Percentiles rank a stretch among this genome's conserved stretches.
phyloP scores from a whole-genome alignment of 2,329 filamentous ascomycete genomes.

The Aspergillus tamarii region DNA sequence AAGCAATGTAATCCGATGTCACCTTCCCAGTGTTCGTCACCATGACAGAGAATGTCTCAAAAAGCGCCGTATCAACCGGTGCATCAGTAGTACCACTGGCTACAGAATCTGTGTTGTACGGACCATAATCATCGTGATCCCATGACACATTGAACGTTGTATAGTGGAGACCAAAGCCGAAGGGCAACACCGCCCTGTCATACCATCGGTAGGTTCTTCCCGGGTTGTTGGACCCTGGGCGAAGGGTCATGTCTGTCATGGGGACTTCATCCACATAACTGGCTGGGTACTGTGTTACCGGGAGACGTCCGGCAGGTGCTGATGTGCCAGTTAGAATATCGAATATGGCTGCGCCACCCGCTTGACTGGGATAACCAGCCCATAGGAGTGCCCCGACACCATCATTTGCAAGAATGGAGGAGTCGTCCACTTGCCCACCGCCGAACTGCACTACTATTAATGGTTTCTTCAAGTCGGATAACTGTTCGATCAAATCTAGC shows the following conservation, averaged over 20 bases:
- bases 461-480: conserved; percentile 36
- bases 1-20: conserved; percentile 39
- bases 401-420: conserved; percentile 33
- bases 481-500: conserved; percentile 36
- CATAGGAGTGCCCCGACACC: conserved; percentile 41
- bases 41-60: conserved; percentile 30
- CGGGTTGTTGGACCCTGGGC: conserved; percentile 31
- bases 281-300: conserved; percentile 39
- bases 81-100: not conserved
- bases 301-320: conserved; percentile 41
- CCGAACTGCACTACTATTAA: conserved; percentile 40
- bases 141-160: conserved; percentile 36
- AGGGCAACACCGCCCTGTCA: conserved; percentile 36
- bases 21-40: conserved; percentile 36
- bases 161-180: conserved; percentile 46
- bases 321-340: conserved; percentile 40
- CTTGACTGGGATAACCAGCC: conserved; percentile 45
- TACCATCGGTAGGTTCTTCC: conserved; percentile 47
- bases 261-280: conserved; percentile 44
- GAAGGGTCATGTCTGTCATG: conserved; percentile 40
- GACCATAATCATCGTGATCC: not conserved
- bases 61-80: conserved; percentile 10
- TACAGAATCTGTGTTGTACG: conserved; percentile 5
- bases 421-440: conserved; percentile 42
- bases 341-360: conserved; percentile 40